Conservation (phyloP, 2,329 filamentous ascomycete species). For the Cladosporium austrohemisphaericum region DNA sequence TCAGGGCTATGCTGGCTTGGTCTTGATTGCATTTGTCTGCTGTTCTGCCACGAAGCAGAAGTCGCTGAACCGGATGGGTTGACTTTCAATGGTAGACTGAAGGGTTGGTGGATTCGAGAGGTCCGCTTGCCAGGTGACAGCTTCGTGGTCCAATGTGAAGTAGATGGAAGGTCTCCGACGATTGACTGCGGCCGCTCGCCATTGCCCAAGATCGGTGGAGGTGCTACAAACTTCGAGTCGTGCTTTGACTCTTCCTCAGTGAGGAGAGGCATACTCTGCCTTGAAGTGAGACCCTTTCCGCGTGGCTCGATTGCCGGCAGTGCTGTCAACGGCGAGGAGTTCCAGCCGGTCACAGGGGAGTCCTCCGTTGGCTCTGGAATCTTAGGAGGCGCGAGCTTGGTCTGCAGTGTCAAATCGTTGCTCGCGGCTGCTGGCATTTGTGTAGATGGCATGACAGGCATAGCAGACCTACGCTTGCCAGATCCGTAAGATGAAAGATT, state of each 20-base stretch:
- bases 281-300: conserved; percentile 4
- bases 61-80: conserved; percentile 27
- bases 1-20: not conserved
- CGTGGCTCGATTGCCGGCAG: conserved; percentile 1
- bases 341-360: conserved; percentile 10
- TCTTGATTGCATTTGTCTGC: not conserved
- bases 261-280: conserved; percentile 13
- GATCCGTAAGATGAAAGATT: conserved; percentile 25
- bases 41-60: conserved; percentile 10
- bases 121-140: conserved; percentile 12
- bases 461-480: conserved; percentile 24
- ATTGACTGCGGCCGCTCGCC: conserved; percentile 25
- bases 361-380: not conserved
- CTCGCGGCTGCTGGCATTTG: not conserved
- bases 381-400: not conserved
- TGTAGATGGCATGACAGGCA: conserved; percentile 12
- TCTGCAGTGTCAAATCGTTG: conserved; percentile 3
- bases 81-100: conserved; percentile 32
- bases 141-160: conserved; percentile 20
- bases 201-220: conserved; percentile 12
- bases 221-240: conserved; percentile 20
- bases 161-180: conserved; percentile 25
- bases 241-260: conserved; percentile 11
- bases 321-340: not conserved
- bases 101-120: conserved; percentile 21